Evolutionary conservation across 768 basidiomycete species (phyloP).

Genomic region (Omphalotus guepiniiformis): DNA sequence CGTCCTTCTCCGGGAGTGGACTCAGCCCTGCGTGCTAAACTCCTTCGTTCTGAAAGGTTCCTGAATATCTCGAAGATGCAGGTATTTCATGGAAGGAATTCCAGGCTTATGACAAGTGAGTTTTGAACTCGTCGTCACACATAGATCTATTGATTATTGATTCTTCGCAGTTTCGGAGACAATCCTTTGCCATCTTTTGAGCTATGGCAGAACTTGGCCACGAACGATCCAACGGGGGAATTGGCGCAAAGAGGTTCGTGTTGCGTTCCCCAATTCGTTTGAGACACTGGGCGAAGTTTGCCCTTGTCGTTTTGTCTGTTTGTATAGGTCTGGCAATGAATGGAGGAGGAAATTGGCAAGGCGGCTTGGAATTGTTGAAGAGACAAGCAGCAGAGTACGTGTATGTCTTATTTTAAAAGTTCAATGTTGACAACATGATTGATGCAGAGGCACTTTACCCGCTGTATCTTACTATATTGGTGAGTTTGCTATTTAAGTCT

Average conservation of each 20-base stretch:
- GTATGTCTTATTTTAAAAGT: neutral
- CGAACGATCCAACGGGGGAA: conserved; percentile 1
- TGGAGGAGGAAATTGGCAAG: conserved; percentile 10
- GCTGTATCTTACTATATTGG: conserved; percentile 8
- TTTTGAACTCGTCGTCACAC: neutral
- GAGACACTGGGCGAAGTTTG: too few species aligned
- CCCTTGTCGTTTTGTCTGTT: neutral
- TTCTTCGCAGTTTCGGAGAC: conserved; percentile 1
- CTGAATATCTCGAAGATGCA: conserved; percentile 7
- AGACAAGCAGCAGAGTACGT: conserved; percentile 6
- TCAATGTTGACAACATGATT: neutral
- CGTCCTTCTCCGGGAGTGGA: neutral
- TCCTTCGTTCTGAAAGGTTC: neutral
- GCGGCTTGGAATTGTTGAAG: conserved; percentile 5
- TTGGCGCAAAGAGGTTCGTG: conserved; percentile 5
- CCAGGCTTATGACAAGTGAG: conserved; percentile 7
- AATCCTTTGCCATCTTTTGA: conserved; percentile 4
- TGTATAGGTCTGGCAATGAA: conserved; percentile 4
- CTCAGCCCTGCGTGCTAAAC: neutral
- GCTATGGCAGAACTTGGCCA: conserved; percentile 1
- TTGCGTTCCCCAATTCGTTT: neutral
- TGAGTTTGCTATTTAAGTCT: neutral
- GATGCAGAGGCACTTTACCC: conserved; percentile 3
- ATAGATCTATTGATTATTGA: neutral
- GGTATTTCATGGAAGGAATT: conserved; percentile 7